Conservation (phyloP, 2,329 filamentous ascomycete species). For the Massarina eburnea region DNA sequence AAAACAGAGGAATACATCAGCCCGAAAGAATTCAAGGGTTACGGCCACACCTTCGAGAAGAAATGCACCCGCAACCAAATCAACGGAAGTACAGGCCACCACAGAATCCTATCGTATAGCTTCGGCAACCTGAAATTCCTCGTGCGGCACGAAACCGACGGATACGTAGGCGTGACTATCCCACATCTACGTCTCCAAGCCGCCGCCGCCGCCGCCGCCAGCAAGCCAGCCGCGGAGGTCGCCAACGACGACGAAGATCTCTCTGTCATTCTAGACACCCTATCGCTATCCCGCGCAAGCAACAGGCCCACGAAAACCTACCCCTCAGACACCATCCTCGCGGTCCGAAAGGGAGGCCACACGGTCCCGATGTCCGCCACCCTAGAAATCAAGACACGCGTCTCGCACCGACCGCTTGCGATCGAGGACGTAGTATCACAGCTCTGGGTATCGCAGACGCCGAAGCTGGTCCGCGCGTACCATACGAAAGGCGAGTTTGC, state of each 20-base stretch:
- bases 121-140: constrained; percentile 43
- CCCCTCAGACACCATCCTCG: constrained; percentile 7
- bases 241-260: neutral
- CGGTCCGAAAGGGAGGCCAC: constrained; percentile 34
- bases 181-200: constrained; percentile 1
- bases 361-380: constrained; percentile 28
- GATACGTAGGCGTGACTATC: constrained; percentile 31
- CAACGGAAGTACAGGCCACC: constrained; percentile 46
- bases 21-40: constrained; percentile 44
- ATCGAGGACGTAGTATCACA: constrained; percentile 44
- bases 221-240: neutral
- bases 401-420: constrained; percentile 34
- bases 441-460: constrained; percentile 52
- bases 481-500: constrained; percentile 43
- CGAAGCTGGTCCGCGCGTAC: constrained; percentile 51
- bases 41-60: constrained; percentile 51
- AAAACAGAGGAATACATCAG: constrained; percentile 9
- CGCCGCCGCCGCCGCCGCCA: neutral
- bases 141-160: constrained; percentile 44
- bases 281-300: constrained; percentile 9
- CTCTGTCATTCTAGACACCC: constrained; percentile 5
- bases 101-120: constrained; percentile 50
- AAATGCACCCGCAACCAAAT: constrained; percentile 43
- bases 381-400: constrained; percentile 52
- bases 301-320: neutral